Base-by-base conservation (phyloP, 345 rosid species). In the Rhodamnia argentea region DNA sequence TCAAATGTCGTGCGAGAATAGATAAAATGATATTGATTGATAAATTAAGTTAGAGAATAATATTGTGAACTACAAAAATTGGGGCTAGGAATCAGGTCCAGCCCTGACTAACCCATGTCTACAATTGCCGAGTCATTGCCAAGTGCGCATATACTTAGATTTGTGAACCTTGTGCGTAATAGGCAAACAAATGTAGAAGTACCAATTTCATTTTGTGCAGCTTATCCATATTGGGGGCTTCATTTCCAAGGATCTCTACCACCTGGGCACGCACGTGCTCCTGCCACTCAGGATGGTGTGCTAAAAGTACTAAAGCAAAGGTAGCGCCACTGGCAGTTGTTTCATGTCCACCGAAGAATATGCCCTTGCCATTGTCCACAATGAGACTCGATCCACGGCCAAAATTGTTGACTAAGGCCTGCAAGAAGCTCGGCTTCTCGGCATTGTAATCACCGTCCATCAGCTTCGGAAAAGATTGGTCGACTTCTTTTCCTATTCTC, bases 281-380 rank as follows among this genome's bases (percentile, higher is more conserved):
- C 83, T 89, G 90, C 90, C 90, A 90, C 52, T 87, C 90, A 4
- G 59, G 87, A 85, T 87, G 60, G 56, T 89, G 55, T 27, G 92
- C 92, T 82, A 87, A 22, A 76, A 91, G 83, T 87, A 91, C 62
- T 13, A 91, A 70, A 27, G 85, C 40, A 83, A 90, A 87, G 10
- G 85, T 75, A 12, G 87, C 82, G 9, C 88, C 84, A 47, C 59
- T 91, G 44, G 87, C 86, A 23, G 88, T 88, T 51, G 92, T 87
- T 56, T 89, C 90, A 22, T 89, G 87, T 29, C 90, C 87, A 40
- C 90, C 86, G 42, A 89, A 86, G 90, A 86, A 90, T 22, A 89
- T 86, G 11, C 88, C 86, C 83, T 89, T 90, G 90, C 90, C 87
- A 44, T 90, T 90, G 76, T 87, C 92, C 22, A 87, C 87, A 20